Base-by-base conservation (phyloP, 306 rosid species). In the Pachyrhizus erosus region DNA sequence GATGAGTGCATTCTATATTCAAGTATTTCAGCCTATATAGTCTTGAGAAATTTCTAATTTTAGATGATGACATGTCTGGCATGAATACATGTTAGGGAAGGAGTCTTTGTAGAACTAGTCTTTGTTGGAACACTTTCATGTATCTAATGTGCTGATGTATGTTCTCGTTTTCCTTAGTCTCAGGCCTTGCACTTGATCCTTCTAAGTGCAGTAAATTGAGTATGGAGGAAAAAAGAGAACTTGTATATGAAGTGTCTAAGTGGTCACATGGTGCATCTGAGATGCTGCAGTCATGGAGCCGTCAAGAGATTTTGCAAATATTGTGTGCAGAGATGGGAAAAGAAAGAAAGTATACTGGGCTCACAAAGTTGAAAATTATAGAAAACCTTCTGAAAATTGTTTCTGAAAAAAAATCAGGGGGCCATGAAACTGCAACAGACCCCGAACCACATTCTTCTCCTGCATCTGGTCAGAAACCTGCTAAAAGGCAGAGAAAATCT, bases 311-410 rank as follows among this genome's bases (percentile, higher is more conserved):
- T 84, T 83, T 96, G 58, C 98, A 96, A 83, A 88, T 96, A 80
- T 84, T 96, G 72, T 96, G 99, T 86, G 97, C 91, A 45, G 99
- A 96, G 88, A 91, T 96, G 99, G 99, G 99, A 58, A 96, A 96
- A 85, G 99, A 96, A 85, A 96, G 99, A 85, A 96, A 96, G 86
- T 96, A 96, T 77, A 96, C 99, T 52, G 99, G 99, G 54, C 76
- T 96, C 85, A 96, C 99, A 17, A 96, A 96, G 91, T 60, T 93
- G 84, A 96, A 96, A 84, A 96, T 96, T 68, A 92, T 96, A 74
- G 99, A 93, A 80, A 87, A 93, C 86, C 99, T 96, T 89, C 86
- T 96, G 68, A 92, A 88, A 88, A 83, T 96, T 75, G 93, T 96
- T 54, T 88, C 99, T 75, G 99, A 96, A 85, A 96, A 91, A 88